Conservation (phyloP, 805 yeast genomes). For the Saccharomycopsis sp. region DNA sequence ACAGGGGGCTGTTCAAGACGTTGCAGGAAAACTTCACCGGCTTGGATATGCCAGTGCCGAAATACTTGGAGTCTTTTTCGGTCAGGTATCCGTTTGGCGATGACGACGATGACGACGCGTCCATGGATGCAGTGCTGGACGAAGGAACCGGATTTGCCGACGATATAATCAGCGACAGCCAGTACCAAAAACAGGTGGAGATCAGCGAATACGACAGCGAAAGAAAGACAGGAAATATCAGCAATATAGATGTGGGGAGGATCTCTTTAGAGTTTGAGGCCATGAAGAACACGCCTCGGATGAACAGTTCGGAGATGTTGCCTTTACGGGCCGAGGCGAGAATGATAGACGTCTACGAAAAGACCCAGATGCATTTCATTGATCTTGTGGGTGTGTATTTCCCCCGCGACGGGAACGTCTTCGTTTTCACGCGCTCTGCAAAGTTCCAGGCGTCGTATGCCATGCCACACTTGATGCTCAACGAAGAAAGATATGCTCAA, state of each 20-base stretch:
- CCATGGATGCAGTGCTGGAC: conserved; percentile 12
- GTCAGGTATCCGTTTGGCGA: conserved; percentile 7
- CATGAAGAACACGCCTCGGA: background rate
- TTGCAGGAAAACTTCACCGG: conserved; percentile 19
- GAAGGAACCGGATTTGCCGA: conserved; percentile 23
- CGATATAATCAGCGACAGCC: conserved; percentile 10
- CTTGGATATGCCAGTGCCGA: conserved; percentile 31
- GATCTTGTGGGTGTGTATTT: conserved; percentile 58
- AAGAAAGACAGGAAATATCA: conserved; percentile 28
- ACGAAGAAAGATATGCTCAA: conserved; percentile 25
- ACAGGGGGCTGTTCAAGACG: conserved; percentile 37
- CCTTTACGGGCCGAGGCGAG: conserved; percentile 4
- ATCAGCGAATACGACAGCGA: conserved; percentile 18
- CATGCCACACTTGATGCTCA: conserved; percentile 47
- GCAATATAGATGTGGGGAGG: conserved; percentile 29
- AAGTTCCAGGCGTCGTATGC: conserved; percentile 58
- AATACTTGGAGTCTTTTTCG: conserved; percentile 27
- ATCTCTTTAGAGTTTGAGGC: conserved; percentile 11
- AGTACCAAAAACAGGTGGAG: conserved; percentile 3
- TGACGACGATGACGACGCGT: conserved; percentile 16
- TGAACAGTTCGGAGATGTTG: conserved; percentile 24
- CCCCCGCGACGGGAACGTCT: conserved; percentile 55
- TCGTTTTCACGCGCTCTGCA: conserved; percentile 54
- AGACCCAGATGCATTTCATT: conserved; percentile 38
- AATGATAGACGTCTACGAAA: conserved; percentile 37